These are phyloP conservation scores for Aspergillus fischeri DNA, from an alignment of 2,329 filamentous ascomycete species.

Conservation along the genomic window DNA sequence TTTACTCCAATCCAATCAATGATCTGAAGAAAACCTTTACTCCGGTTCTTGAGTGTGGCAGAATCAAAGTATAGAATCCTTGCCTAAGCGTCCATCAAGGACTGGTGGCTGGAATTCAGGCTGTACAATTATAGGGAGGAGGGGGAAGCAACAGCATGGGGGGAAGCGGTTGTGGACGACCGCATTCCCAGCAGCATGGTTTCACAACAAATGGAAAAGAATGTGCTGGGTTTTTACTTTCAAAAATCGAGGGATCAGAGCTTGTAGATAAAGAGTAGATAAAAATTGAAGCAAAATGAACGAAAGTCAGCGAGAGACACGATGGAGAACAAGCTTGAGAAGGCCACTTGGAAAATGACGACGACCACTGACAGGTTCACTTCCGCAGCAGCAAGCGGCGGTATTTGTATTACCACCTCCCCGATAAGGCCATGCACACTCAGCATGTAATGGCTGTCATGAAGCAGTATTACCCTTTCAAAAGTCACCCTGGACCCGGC, in stretches of 20 bases:
- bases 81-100: slow-evolving; percentile 2
- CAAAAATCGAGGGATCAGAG: not conserved
- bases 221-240: not conserved
- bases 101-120: not conserved
- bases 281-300: not conserved
- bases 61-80: not conserved
- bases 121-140: slow-evolving; percentile 1
- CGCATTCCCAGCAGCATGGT: slow-evolving; percentile 7
- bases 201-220: not conserved
- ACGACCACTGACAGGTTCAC: not conserved
- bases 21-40: not conserved
- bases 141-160: not conserved
- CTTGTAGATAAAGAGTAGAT: not conserved
- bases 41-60: not conserved
- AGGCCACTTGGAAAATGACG: not conserved
- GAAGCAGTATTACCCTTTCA: not conserved
- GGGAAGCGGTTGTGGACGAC: not conserved
- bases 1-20: not conserved
- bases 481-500: not conserved
- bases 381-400: not conserved
- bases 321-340: not conserved
- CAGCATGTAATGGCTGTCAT: not conserved
- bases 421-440: not conserved
- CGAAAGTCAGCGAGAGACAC: not conserved
- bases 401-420: too few species aligned